Conservation (phyloP, 164 flowering plant species). For the Houttuynia cordata region DNA sequence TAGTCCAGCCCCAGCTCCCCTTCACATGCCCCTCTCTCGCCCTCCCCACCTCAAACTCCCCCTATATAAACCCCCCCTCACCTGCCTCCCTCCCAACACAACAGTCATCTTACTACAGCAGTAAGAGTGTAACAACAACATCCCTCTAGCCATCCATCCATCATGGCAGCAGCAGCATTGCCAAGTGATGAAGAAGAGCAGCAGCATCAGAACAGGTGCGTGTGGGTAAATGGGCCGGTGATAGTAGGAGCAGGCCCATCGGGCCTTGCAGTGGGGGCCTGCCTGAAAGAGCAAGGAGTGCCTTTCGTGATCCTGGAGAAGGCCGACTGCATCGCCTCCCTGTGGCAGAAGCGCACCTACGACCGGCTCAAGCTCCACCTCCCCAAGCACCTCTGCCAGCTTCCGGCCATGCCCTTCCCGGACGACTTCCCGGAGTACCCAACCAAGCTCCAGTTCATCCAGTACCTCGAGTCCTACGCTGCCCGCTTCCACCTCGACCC, state of each 20-base stretch:
- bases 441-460: conserved; percentile 57
- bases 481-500: conserved; percentile 46
- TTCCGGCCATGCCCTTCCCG: conserved; percentile 63
- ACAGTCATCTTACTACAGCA: too few species aligned
- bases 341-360: conserved; percentile 82
- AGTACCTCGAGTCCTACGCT: conserved; percentile 61
- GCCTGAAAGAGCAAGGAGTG: conserved; percentile 61
- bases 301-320: conserved; percentile 70
- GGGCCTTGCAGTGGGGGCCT: conserved; percentile 60
- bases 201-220: conserved; percentile 23
- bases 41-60: too few species aligned
- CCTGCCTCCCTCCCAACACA: too few species aligned
- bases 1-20: not conserved
- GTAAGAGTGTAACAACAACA: too few species aligned
- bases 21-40: not conserved
- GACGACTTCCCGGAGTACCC: conserved; percentile 71
- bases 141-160: not conserved
- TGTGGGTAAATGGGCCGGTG: conserved; percentile 83
- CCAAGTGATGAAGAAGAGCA: conserved; percentile 13
- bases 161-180: not conserved
- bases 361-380: conserved; percentile 88
- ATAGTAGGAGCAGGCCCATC: conserved; percentile 21
- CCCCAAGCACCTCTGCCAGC: conserved; percentile 21
- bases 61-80: too few species aligned
- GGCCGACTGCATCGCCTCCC: conserved; percentile 80